Evolutionary conservation across 2,329 filamentous ascomycete species (phyloP).

Genomic region (Fusarium buharicum): DNA sequence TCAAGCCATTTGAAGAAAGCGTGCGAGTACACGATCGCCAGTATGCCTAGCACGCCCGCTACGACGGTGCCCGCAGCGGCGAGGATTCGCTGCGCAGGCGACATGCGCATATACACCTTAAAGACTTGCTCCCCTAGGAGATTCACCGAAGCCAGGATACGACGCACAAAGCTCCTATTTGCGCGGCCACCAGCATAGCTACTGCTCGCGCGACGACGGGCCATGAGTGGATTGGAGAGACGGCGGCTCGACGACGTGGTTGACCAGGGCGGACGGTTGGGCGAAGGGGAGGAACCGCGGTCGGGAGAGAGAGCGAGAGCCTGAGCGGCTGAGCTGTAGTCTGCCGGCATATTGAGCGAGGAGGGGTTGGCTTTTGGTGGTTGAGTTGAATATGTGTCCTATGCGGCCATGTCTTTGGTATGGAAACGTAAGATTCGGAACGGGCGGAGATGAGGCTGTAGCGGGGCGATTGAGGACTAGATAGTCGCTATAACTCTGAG

Average conservation of each 20-base stretch:
- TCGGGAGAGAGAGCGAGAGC: constrained; percentile 58
- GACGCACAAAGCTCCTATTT: constrained; percentile 47
- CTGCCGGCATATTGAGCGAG: constrained; percentile 58
- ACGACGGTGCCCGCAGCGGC: constrained; percentile 62
- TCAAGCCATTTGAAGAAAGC: constrained; percentile 79
- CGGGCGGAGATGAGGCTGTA: constrained; percentile 28
- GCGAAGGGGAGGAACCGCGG: constrained; percentile 47
- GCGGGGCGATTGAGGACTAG: constrained; percentile 7
- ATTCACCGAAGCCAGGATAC: constrained; percentile 51
- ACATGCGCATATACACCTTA: constrained; percentile 65
- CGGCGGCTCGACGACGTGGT: constrained; percentile 47
- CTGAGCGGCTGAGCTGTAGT: constrained; percentile 62
- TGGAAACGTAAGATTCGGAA: constrained; percentile 29
- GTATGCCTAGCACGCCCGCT: constrained; percentile 66
- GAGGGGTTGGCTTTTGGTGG: constrained; percentile 1
- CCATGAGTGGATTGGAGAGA: constrained; percentile 55
- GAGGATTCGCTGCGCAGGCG: constrained; percentile 70
- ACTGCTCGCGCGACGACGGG: constrained; percentile 39
- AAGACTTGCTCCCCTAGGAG: constrained; percentile 58
- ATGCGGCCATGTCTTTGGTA: constrained; percentile 33
- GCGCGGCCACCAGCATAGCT: constrained; percentile 2
- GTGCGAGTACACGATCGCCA: constrained; percentile 82
- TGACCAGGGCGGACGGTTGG: constrained; percentile 46
- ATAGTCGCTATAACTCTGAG: neutral
- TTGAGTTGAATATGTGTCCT: constrained; percentile 5